Base-by-base conservation (phyloP, 768 basidiomycete genomes). In the Chlorophyllum brunneum region DNA sequence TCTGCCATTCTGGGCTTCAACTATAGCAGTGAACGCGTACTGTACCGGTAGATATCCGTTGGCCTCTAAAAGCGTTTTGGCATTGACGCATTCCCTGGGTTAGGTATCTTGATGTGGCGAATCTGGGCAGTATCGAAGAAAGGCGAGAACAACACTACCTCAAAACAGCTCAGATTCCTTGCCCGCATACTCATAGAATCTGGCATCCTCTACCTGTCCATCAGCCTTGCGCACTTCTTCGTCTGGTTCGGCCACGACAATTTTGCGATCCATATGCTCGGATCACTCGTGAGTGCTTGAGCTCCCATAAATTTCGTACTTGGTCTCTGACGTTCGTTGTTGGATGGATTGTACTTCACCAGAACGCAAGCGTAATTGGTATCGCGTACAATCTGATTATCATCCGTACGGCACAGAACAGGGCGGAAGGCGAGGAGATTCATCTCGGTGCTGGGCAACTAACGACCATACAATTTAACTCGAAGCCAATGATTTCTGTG, bases 181-280 rank as follows among this genome's bases (percentile, higher is more conserved):
- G 16, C 26, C n/a, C 43, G 33, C 20, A 47, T 47, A 20, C 30
- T 47, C 16, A 8, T 22, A 6, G 33, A 47, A 15, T 47, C 45
- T 2, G 45, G 45, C 13, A 23, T 47, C 20, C 22, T 47, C 13
- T 47, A 47, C 20, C 33, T 47, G 13, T 4, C 31, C 23, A 47
- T 47, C 20, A 47, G 30, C n/a, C n/a, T n/a, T n/a, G n/a, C n/a
- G n/a, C n/a, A n/a, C n/a, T n/a, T n/a, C n/a, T n/a, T n/a, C n/a
- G 45, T 34, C 5, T 47, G 45, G 45, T 47, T 47, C 27, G 30
- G 30, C 30, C 20, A 31, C 18, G n/a, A 47, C 18, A 47, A 36
- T 34, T 33, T 47, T 11, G 33, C 45, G n/a, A 47, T 47, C 22
- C 33, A 34, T 9, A 34, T 34, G 13, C 5, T 47, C 11, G 30